These are phyloP conservation scores for Colletotrichum tabaci DNA, from an alignment of 2,329 filamentous ascomycete species.

Conservation along the genomic window DNA sequence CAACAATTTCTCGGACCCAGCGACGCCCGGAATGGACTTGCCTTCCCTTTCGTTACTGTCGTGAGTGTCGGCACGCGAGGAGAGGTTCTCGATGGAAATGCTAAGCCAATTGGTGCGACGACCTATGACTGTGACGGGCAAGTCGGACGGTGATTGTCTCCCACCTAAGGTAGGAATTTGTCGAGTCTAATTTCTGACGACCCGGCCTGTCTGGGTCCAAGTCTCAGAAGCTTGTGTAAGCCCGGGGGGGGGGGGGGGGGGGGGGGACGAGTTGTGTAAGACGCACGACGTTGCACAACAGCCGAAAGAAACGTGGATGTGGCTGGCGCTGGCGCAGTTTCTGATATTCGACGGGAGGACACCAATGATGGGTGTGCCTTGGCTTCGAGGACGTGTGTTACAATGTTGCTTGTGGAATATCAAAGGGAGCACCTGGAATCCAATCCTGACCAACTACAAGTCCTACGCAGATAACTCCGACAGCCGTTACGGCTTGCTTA, in stretches of 20 bases:
- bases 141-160: constrained; percentile 14
- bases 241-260: background rate
- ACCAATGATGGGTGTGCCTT: constrained; percentile 19
- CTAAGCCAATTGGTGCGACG: background rate
- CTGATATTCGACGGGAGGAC: constrained; percentile 16
- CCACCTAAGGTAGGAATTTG: constrained; percentile 14
- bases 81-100: background rate
- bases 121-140: background rate
- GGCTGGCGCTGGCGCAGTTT: constrained; percentile 33
- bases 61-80: background rate
- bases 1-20: constrained; percentile 19
- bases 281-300: constrained; percentile 26
- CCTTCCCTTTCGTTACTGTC: constrained; percentile 24
- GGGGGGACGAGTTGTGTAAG: constrained; percentile 12
- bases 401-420: background rate
- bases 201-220: constrained; percentile 14
- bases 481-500: constrained; percentile 1
- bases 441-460: constrained; percentile 3
- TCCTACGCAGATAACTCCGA: background rate
- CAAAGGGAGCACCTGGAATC: constrained; percentile 37
- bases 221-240: constrained; percentile 37
- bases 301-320: constrained; percentile 37
- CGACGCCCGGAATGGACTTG: constrained; percentile 29
- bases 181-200: constrained; percentile 15
- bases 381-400: background rate